Base-by-base conservation (phyloP, 139 green algal genomes). In the Coelastrella sp. region DNA sequence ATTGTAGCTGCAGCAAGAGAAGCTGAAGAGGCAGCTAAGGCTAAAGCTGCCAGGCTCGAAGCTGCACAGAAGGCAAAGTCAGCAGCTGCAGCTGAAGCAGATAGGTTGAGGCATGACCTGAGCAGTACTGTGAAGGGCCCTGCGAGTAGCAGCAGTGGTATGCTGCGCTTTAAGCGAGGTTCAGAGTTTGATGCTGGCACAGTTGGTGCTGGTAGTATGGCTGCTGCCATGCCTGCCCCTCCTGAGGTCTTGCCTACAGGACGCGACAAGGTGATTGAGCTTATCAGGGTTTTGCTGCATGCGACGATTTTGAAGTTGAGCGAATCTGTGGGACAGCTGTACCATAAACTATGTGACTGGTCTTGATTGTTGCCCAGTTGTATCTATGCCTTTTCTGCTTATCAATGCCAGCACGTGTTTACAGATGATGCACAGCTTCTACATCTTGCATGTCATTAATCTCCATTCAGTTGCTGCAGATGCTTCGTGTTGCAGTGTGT, bases 51-150 rank as follows among this genome's bases (percentile, higher is more conserved):
- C 8, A 68, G 40, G 38, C 78, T 75, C 1, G 37, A 19, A 35
- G 78, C 78, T 62, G 78, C 62, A 4, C 38, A 76, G 40, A 45
- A 50, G 11, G 62, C 60, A 37, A n/a, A 34, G 34, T 48, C 6
- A 27, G 78, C 25, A 35, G 78, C 78, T 43, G 78, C 78, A 15
- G 78, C 78, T 37, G 60, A 76, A 60, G 43, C 30, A 5, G 17
- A 62, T 23, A 43, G 21, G 41, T 32, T 75, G 4, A 62, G 50
- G 34, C 23, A 82, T 6, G 66, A 53, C 60, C 57, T 75, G 38
- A 35, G 25, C 27, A 76, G 78, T 41, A 84, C 30, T 27, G 11
- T 48, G 66, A 30, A 30, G 66, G 57, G 37, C 15, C 4, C n/a
- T 27, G 32, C 32, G 21, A 57, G 53, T 23, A 72, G 57, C 57